phyloP scores from a whole-genome alignment of 495 filamentous ascomycete species.

The Penicillium ucsense region DNA sequence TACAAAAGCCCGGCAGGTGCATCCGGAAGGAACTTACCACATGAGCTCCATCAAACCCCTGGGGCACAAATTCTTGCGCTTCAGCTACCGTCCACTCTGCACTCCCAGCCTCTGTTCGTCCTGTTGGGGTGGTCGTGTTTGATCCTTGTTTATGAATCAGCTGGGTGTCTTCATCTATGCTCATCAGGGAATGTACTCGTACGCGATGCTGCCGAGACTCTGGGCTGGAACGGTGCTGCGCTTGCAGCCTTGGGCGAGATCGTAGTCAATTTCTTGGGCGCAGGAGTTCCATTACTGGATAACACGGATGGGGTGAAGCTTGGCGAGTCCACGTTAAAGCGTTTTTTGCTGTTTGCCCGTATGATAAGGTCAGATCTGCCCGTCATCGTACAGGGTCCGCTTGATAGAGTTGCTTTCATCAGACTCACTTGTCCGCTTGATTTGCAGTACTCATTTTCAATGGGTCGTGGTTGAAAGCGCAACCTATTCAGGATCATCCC shows the following conservation, averaged over 20 bases:
- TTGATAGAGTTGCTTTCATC: too few species aligned
- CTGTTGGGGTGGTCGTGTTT: slow-evolving; percentile 38
- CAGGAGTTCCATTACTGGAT: slow-evolving; percentile 36
- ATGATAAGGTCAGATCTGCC: too few species aligned
- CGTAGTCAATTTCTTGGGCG: slow-evolving; percentile 50
- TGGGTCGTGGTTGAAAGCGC: slow-evolving; percentile 83
- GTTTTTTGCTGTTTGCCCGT: slow-evolving; percentile 50
- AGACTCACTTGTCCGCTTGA: slow-evolving; percentile 48
- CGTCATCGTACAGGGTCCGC: too few species aligned
- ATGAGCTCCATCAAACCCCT: slow-evolving; percentile 55
- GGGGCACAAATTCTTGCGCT: slow-evolving; percentile 74
- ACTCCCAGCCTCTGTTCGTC: slow-evolving; percentile 37
- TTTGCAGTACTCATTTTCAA: slow-evolving; percentile 43
- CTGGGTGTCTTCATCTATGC: background rate
- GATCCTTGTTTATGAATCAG: slow-evolving; percentile 31
- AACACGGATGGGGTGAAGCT: slow-evolving; percentile 75
- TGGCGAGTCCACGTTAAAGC: slow-evolving; percentile 91
- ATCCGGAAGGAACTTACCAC: slow-evolving; percentile 40
- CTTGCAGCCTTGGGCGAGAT: slow-evolving; percentile 82
- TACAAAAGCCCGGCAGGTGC: slow-evolving; percentile 3
- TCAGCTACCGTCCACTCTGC: slow-evolving; percentile 50
- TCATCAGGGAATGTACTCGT: slow-evolving; percentile 8
- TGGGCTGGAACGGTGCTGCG: slow-evolving; percentile 87
- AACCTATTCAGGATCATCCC: slow-evolving; percentile 41
- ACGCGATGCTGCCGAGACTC: slow-evolving; percentile 32